Conservation (phyloP, 2,329 filamentous ascomycete genomes). For the Cladosporium halotolerans region DNA sequence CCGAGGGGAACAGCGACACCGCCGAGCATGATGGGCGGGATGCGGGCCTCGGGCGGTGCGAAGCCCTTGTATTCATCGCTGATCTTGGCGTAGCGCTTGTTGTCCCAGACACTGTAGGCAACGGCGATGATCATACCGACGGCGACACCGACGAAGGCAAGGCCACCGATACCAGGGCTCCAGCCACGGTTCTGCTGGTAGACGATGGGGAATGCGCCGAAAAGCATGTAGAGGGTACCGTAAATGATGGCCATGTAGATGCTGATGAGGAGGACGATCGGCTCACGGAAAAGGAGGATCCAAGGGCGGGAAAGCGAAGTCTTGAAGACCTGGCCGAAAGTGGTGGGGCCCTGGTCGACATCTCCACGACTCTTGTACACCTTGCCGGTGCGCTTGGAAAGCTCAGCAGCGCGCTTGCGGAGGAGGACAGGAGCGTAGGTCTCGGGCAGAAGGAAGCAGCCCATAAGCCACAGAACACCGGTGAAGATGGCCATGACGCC, state of each 20-base stretch:
- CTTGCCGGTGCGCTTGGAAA: constrained; percentile 49
- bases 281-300: constrained; percentile 63
- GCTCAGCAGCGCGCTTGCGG: constrained; percentile 44
- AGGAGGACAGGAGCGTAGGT: constrained; percentile 56
- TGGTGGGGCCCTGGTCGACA: constrained; percentile 33
- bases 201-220: constrained; percentile 51
- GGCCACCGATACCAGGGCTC: constrained; percentile 53
- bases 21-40: constrained; percentile 58
- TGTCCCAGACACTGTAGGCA: constrained; percentile 44
- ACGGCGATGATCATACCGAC: constrained; percentile 60
- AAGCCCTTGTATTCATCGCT: constrained; percentile 45
- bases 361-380: constrained; percentile 47
- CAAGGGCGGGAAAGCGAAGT: constrained; percentile 59
- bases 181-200: constrained; percentile 57
- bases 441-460: constrained; percentile 49
- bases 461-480: constrained; percentile 53
- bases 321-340: constrained; percentile 40
- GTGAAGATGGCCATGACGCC: constrained; percentile 59
- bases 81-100: constrained; percentile 47
- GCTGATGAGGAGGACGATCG: constrained; percentile 59
- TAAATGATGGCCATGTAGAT: constrained; percentile 60
- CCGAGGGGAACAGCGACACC: constrained; percentile 57
- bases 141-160: constrained; percentile 63
- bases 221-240: constrained; percentile 45
- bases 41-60: constrained; percentile 60